Conservation (phyloP, 164 flowering plant species). For the Cinnamomum micranthum region DNA sequence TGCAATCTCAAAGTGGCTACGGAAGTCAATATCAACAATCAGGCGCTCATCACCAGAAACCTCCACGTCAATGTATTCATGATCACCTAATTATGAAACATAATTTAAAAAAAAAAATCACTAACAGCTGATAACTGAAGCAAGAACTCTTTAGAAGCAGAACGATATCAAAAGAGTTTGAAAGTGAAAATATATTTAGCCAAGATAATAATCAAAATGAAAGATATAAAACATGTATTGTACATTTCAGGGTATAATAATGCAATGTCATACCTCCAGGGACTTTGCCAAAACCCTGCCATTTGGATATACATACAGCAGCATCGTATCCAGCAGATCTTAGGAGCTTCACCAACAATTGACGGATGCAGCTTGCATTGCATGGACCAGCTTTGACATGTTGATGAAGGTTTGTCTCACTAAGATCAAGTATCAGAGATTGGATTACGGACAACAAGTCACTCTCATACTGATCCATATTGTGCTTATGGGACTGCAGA, state of each 20-base stretch:
- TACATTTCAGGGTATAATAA: neutral
- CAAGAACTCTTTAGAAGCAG: neutral
- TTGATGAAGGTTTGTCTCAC: slow-evolving; percentile 45
- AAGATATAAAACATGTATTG: neutral
- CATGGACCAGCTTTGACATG: slow-evolving; percentile 47
- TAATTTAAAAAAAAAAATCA: no score
- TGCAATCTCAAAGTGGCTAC: slow-evolving; percentile 94
- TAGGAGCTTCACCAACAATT: slow-evolving; percentile 63
- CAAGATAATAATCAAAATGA: neutral
- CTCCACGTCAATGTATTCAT: slow-evolving; percentile 86
- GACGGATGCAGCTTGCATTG: slow-evolving; percentile 73
- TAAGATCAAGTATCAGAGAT: slow-evolving; percentile 52
- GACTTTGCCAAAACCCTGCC: slow-evolving; percentile 73
- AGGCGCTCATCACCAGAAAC: slow-evolving; percentile 44
- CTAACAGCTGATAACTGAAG: neutral
- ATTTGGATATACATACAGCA: slow-evolving; percentile 68
- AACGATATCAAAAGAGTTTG: neutral
- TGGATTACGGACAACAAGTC: slow-evolving; percentile 57
- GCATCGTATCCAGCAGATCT: slow-evolving; percentile 82
- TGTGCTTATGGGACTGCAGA: slow-evolving; percentile 54
- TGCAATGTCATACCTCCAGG: slow-evolving; percentile 69
- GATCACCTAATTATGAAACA: slow-evolving; percentile 49
- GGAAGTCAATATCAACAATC: slow-evolving; percentile 78
- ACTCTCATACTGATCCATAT: slow-evolving; percentile 50
- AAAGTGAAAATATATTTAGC: neutral